Conservation (phyloP, 179 eudicot genomes). For the Heliamphora pulchella region DNA sequence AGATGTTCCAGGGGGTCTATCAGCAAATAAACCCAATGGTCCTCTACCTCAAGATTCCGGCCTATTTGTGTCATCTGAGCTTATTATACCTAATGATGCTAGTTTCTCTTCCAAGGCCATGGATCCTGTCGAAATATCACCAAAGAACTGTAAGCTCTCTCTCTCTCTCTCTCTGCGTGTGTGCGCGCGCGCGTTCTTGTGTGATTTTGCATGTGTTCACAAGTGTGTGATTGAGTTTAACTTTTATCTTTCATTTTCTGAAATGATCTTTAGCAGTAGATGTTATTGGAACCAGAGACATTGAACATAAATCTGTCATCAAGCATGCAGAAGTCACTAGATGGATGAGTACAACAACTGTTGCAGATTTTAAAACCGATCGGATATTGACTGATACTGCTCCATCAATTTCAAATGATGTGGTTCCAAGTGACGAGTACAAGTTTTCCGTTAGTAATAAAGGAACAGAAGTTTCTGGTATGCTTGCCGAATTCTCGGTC, state of each 20-base stretch:
- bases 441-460: constrained; percentile 14
- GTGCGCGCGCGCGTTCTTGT: no score
- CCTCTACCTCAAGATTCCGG: constrained; percentile 15
- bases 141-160: constrained; percentile 37
- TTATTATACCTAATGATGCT: constrained; percentile 13
- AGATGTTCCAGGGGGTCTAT: constrained; percentile 16
- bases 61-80: constrained; percentile 24
- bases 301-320: constrained; percentile 21
- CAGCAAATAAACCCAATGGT: constrained; percentile 19
- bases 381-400: constrained; percentile 18
- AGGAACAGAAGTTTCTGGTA: constrained; percentile 14
- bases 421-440: constrained; percentile 12
- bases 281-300: constrained; percentile 24
- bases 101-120: constrained; percentile 14
- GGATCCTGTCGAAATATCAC: constrained; percentile 21
- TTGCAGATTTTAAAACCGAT: constrained; percentile 11
- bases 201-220: no score
- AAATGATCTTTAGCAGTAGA: constrained; percentile 29
- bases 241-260: constrained; percentile 4
- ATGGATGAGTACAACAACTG: constrained; percentile 19
- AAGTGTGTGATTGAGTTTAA: not conserved
- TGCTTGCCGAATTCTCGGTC: constrained; percentile 17
- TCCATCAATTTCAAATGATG: constrained; percentile 16
- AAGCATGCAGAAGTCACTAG: constrained; percentile 31
- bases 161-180: no score